Base-by-base conservation (phyloP, 805 yeast genomes). In the Wickerhamiella sorbophila region DNA sequence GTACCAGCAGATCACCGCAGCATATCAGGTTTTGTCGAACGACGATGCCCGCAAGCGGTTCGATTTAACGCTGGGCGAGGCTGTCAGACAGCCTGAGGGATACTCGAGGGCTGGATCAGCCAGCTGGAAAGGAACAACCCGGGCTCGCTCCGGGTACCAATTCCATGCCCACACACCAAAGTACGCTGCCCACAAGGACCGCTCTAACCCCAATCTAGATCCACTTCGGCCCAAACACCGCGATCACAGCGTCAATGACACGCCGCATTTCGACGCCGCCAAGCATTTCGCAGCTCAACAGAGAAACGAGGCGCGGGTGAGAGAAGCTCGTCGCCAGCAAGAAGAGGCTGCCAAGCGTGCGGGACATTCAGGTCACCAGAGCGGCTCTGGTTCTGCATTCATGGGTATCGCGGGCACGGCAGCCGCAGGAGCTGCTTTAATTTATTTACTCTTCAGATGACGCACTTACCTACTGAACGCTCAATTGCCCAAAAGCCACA, bases 1-100 rank as follows among this genome's bases (percentile, higher is more conserved):
- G 48, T 82, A 79, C 60, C 76, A 76, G 59, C 72, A 70, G 41
- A 66, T 79, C 33, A 72, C 78, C 2, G 66, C 69, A 37, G 87
- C 88, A 0, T 82, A 82, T 56, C 79, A 79, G 47, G 63, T 74
- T 4, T 61, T 82, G 27, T 62, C 67, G 31, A 74, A 77, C 53
- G 55, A 58, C 1, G 56, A 57, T 2, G 62, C 65, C 41, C 61
- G 80, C 33, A 45, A 52, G 5, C 53, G 70, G 8, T 79, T 77
- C 53, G 83, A 79, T 48, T 38, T 33, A 22, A 40, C 51, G 32
- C 48, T 49, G 16, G 56, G 54, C 20, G 39, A 42, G 15, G 52
- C 52, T n/a, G 54, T 45, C 16, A 43, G 54, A 8, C 43, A 44
- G 43, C 54, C 54, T n/a, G 48, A 51, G 40, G 55, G 52, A 9